Conservation (phyloP, 306 rosid genomes). For the Ochetophila trinervis region DNA sequence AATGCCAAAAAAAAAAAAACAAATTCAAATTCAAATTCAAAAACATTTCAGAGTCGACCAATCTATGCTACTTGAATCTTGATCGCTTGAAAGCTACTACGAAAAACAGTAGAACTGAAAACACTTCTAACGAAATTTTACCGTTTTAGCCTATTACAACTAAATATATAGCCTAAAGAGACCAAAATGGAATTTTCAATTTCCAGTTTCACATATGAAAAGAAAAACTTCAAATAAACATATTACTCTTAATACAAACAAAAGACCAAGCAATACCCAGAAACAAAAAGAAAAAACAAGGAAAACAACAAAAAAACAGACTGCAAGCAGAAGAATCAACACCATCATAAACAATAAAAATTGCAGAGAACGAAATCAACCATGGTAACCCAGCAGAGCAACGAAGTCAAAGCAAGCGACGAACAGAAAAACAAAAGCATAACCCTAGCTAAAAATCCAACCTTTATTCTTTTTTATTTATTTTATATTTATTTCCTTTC, state of each 20-base stretch:
- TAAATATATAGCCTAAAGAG: background rate
- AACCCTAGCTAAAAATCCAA: constrained; percentile 39
- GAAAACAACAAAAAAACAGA: constrained; percentile 3
- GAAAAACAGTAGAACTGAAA: background rate
- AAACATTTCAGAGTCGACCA: background rate
- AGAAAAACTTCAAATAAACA: background rate
- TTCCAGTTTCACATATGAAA: background rate
- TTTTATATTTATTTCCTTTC: background rate
- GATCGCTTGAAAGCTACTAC: constrained; percentile 6
- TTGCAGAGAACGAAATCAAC: constrained; percentile 7
- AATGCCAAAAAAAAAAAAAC: background rate
- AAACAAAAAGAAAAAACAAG: constrained; percentile 8
- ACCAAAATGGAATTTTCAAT: background rate
- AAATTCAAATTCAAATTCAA: background rate
- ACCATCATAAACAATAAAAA: constrained; percentile 15
- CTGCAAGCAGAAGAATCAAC: constrained; percentile 8
- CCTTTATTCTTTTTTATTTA: background rate
- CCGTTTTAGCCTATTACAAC: constrained; percentile 7
- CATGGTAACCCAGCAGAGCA: constrained; percentile 12
- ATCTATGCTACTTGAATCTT: background rate
- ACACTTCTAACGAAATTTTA: background rate
- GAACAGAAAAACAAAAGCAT: constrained; percentile 12
- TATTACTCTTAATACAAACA: background rate
- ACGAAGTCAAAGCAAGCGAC: background rate
- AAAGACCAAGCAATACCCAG: constrained; percentile 8